phyloP scores from a whole-genome alignment of 108 stramenopile species.

The Pseudonitzschia delicatissima region DNA sequence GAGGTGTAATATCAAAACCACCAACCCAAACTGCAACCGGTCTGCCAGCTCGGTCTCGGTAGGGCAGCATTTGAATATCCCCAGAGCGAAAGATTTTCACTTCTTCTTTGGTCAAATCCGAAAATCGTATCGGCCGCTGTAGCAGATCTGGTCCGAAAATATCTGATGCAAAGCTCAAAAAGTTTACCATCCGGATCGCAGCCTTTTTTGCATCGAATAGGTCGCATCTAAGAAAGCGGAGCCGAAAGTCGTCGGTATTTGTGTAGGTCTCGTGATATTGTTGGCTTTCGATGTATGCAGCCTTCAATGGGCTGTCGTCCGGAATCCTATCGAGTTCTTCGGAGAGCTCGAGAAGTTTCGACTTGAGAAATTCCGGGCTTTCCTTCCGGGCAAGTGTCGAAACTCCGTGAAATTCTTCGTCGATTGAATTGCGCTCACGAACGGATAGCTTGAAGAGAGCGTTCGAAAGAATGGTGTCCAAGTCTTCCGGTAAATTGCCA shows the following conservation, averaged over 20 bases:
- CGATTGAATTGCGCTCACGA: background rate
- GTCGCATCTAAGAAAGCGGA: slow-evolving; percentile 31
- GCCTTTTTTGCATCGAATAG: slow-evolving; percentile 18
- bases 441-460: background rate
- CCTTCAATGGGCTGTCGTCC: background rate
- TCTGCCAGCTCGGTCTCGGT: slow-evolving; percentile 7
- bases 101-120: background rate
- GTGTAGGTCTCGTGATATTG: slow-evolving; percentile 18
- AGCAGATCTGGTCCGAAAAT: slow-evolving; percentile 16
- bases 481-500: background rate
- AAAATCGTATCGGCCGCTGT: background rate
- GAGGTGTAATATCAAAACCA: background rate
- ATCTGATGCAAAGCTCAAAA: slow-evolving; percentile 19
- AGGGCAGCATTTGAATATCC: background rate
- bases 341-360: background rate
- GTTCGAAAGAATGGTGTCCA: slow-evolving; percentile 1
- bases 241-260: slow-evolving; percentile 16
- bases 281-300: slow-evolving; percentile 14
- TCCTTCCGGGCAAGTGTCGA: background rate
- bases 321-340: slow-evolving; percentile 1
- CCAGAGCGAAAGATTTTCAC: background rate
- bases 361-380: slow-evolving; percentile 10
- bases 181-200: slow-evolving; percentile 15
- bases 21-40: background rate
- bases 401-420: slow-evolving; percentile 1